These are phyloP conservation scores for Berkeleyomyces rouxiae DNA, from an alignment of 2,329 filamentous ascomycete species.

Conservation along the genomic window DNA sequence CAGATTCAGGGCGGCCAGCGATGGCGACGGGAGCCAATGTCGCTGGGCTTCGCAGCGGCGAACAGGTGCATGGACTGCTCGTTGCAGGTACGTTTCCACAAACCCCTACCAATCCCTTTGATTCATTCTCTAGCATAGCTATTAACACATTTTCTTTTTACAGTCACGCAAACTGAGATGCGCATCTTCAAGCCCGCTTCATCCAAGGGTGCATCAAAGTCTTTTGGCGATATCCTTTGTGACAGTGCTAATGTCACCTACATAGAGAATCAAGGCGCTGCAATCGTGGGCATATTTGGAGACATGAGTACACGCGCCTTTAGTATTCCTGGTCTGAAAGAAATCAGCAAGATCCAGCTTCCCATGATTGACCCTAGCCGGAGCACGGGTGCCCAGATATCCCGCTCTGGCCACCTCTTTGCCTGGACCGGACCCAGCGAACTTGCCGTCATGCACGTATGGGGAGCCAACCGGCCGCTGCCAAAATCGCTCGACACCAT, in stretches of 20 bases:
- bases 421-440: slow-evolving; percentile 83
- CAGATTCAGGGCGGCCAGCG: slow-evolving; percentile 60
- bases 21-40: slow-evolving; percentile 59
- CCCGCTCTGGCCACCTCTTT: slow-evolving; percentile 63
- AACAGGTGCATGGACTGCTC: slow-evolving; percentile 62
- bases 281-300: slow-evolving; percentile 69
- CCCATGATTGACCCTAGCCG: slow-evolving; percentile 57
- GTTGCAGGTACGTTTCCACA: slow-evolving; percentile 43
- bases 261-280: slow-evolving; percentile 52
- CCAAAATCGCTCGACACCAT: slow-evolving; percentile 53
- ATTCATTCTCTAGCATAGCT: background rate
- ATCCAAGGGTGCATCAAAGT: slow-evolving; percentile 79
- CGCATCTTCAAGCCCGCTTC: slow-evolving; percentile 75
- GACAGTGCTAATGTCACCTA: slow-evolving; percentile 64
- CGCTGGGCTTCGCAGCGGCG: slow-evolving; percentile 57
- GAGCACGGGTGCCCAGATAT: slow-evolving; percentile 53
- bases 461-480: slow-evolving; percentile 54
- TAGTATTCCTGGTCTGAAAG: slow-evolving; percentile 74
- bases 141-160: background rate
- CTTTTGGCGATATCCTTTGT: slow-evolving; percentile 70
- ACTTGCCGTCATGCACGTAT: slow-evolving; percentile 65
- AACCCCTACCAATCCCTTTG: background rate
- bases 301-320: slow-evolving; percentile 67
- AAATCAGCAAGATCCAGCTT: slow-evolving; percentile 54
- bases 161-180: slow-evolving; percentile 54